Evolutionary conservation across 1,284 basidiomycete species (phyloP).

Genomic region (Quambalaria eucalypti): DNA sequence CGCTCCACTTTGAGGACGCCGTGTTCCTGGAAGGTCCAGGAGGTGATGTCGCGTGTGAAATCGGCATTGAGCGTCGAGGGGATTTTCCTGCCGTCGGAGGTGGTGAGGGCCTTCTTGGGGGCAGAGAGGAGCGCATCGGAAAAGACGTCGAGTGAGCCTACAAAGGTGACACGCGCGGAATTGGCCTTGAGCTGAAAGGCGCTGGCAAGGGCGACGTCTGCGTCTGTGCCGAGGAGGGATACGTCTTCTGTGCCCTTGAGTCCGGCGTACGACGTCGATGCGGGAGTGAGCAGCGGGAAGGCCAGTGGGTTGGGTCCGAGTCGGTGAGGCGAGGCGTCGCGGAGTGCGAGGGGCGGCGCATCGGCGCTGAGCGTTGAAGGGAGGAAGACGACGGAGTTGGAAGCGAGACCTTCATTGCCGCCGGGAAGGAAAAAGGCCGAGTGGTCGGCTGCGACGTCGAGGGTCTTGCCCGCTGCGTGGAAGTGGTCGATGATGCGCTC

Average conservation of each 20-base stretch:
- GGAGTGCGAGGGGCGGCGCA: constrained; percentile 54
- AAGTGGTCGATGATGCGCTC: constrained; percentile 51
- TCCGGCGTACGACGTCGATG: constrained; percentile 50
- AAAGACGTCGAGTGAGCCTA: constrained; percentile 57
- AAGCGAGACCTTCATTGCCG: constrained; percentile 9
- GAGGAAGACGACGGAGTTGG: constrained; percentile 40
- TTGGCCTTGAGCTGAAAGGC: constrained; percentile 79
- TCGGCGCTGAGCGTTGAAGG: background rate
- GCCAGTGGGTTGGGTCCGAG: constrained; percentile 71
- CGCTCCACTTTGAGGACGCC: constrained; percentile 69
- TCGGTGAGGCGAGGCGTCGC: constrained; percentile 61
- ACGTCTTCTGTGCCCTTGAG: background rate
- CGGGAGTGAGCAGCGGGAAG: constrained; percentile 70
- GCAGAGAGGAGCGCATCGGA: constrained; percentile 47
- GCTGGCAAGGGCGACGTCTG: constrained; percentile 63
- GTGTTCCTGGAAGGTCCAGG: constrained; percentile 85
- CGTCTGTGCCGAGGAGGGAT: constrained; percentile 51
- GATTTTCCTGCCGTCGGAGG: constrained; percentile 49
- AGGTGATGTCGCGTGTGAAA: constrained; percentile 64
- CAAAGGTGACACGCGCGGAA: constrained; percentile 64
- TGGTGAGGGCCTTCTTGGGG: background rate
- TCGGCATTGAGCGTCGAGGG: constrained; percentile 57
- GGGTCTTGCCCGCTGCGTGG: constrained; percentile 20
- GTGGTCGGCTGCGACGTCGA: constrained; percentile 18
- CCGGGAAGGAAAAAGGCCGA: constrained; percentile 4